These are phyloP conservation scores for Apophysomyces variabilis DNA, from an alignment of 371 early-diverging fungal genomes.

Conservation along the genomic window DNA sequence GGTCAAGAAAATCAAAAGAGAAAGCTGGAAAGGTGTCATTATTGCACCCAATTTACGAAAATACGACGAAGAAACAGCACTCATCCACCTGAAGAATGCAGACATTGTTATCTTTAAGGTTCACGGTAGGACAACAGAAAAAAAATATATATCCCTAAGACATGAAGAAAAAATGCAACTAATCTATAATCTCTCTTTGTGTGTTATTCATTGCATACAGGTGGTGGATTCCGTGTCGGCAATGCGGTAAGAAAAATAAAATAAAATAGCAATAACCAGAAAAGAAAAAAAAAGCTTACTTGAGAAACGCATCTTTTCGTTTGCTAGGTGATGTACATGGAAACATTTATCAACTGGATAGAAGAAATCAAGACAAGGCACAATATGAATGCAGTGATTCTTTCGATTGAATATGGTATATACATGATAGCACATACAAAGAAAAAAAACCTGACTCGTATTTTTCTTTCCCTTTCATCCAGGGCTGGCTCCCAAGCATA, in stretches of 20 bases:
- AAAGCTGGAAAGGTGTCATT: slow-evolving; percentile 29
- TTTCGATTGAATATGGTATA: slow-evolving; percentile 60
- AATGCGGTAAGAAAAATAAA: slow-evolving; percentile 2
- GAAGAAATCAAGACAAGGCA: slow-evolving; percentile 49
- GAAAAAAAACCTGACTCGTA: background rate
- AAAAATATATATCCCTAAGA: too few species aligned
- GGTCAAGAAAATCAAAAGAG: slow-evolving; percentile 27
- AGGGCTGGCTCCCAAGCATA: slow-evolving; percentile 45
- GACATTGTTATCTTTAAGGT: slow-evolving; percentile 49
- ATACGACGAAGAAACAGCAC: slow-evolving; percentile 23
- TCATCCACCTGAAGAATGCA: slow-evolving; percentile 26
- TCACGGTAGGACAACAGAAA: slow-evolving; percentile 23
- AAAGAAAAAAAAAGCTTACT: background rate
- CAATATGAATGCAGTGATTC: slow-evolving; percentile 53
- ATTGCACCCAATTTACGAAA: slow-evolving; percentile 29
- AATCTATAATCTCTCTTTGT: background rate
- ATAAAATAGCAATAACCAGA: too few species aligned
- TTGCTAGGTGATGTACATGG: slow-evolving; percentile 47
- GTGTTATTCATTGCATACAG: slow-evolving; percentile 13
- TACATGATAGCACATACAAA: background rate
- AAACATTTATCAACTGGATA: slow-evolving; percentile 50
- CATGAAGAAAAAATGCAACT: background rate
- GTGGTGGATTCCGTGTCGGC: slow-evolving; percentile 50
- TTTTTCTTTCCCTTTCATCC: background rate
- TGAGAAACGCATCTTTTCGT: background rate